Conservation (phyloP, 371 early-diverging fungal species). For the Rhizopus sp. region DNA sequence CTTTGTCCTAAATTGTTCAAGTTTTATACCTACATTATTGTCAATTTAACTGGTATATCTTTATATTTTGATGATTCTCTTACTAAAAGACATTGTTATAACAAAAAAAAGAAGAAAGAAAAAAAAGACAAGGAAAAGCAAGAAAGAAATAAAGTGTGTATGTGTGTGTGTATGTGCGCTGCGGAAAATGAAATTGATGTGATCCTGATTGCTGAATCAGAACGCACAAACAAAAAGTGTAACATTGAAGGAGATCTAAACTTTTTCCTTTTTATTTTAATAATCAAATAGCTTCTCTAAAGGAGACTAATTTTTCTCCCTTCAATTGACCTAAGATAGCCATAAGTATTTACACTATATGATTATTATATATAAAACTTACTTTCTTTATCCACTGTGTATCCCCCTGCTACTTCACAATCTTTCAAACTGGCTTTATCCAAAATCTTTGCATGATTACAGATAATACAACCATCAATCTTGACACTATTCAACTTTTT, state of each 20-base stretch:
- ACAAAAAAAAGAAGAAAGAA: not conserved
- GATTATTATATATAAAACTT: conserved; percentile 21
- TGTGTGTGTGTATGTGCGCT: conserved; percentile 22
- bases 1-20: conserved; percentile 41
- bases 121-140: conserved; percentile 6
- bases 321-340: conserved; percentile 42
- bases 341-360: not conserved
- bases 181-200: not conserved
- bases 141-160: conserved; percentile 14
- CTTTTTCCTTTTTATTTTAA: conserved; percentile 9
- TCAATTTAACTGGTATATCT: not conserved
- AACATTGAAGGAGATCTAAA: not conserved
- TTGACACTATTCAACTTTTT: conserved; percentile 67
- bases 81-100: conserved; percentile 3
- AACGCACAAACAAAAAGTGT: too few relatives aligned
- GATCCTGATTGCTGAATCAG: too few relatives aligned
- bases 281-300: conserved; percentile 44
- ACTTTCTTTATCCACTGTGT: conserved; percentile 74
- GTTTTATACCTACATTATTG: conserved; percentile 14
- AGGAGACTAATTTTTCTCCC: conserved; percentile 50
- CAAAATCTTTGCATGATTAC: conserved; percentile 76
- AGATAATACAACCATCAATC: conserved; percentile 87
- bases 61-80: conserved; percentile 13
- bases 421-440: conserved; percentile 83
- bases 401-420: conserved; percentile 86